A percentile compares a stretch with the other conserved stretches of the same genome.
Conservation (phyloP, 2,329 filamentous ascomycete species). For the Pseudogymnoascus verrucosus region DNA sequence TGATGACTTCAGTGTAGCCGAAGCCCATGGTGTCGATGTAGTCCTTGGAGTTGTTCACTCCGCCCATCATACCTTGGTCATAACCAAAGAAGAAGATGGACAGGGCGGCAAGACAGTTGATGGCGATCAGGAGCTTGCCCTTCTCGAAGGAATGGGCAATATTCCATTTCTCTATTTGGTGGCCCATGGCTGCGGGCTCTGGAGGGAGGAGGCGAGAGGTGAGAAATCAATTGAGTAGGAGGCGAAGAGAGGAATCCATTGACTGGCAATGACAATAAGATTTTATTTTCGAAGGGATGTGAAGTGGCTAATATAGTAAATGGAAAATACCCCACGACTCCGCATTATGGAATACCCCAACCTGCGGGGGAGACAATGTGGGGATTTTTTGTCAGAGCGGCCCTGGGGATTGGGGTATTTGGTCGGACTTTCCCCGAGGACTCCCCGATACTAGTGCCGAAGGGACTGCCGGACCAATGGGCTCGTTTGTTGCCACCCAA, state of each 20-base stretch:
- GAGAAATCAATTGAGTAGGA: neutral
- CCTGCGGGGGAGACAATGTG: neutral
- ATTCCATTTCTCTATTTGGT: constrained; percentile 29
- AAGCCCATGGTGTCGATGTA: constrained; percentile 60
- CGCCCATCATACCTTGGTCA: constrained; percentile 44
- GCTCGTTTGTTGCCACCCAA: neutral
- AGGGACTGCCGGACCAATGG: neutral
- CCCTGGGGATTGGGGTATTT: neutral
- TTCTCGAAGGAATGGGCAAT: constrained; percentile 49
- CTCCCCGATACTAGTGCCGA: neutral
- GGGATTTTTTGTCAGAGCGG: neutral
- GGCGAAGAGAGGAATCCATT: neutral
- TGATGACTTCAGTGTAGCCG: constrained; percentile 43
- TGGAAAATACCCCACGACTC: neutral
- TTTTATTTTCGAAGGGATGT: neutral
- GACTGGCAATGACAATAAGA: neutral
- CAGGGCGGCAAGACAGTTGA: constrained; percentile 55
- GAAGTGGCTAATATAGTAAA: neutral
- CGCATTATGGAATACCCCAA: neutral
- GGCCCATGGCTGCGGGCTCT: neutral
- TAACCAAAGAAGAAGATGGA: constrained; percentile 60
- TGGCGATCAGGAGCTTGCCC: constrained; percentile 46
- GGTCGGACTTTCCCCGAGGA: neutral
- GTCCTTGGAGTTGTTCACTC: constrained; percentile 57
- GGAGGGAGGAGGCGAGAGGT: neutral